Percentiles rank a stretch among this genome's conserved stretches.
Conservation (phyloP, 225 moss, liverwort and hornwort genomes). For the Ulota crispa region DNA sequence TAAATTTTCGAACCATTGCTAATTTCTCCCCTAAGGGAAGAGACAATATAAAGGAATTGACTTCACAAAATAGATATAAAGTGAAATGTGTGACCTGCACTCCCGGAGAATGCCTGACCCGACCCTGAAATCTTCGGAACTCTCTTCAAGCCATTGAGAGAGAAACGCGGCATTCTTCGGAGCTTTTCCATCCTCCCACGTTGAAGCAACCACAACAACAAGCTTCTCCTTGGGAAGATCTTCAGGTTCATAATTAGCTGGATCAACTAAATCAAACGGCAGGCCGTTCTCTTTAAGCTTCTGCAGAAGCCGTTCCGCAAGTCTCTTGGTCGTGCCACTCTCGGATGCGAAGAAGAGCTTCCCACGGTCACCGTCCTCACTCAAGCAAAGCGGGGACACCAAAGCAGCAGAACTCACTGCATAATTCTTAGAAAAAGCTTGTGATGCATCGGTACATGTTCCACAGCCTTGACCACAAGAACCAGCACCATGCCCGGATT, state of each 20-base stretch:
- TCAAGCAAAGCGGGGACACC: constrained; percentile 34
- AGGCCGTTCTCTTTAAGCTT: constrained; percentile 24
- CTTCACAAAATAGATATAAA: not conserved
- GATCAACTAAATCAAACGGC: constrained; percentile 55
- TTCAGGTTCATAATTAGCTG: constrained; percentile 71
- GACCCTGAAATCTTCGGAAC: constrained; percentile 91
- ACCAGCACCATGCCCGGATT: constrained; percentile 6
- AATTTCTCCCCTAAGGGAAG: not conserved
- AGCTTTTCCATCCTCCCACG: constrained; percentile 78
- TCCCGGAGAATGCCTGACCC: constrained; percentile 70
- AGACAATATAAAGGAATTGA: not conserved
- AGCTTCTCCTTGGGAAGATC: constrained; percentile 80
- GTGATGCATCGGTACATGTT: constrained; percentile 31
- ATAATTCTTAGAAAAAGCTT: constrained; percentile 16
- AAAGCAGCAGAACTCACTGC: constrained; percentile 24
- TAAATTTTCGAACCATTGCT: not conserved
- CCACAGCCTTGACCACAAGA: constrained; percentile 40
- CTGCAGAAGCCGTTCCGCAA: constrained; percentile 43
- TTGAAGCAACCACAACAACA: constrained; percentile 69
- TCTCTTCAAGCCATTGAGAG: constrained; percentile 93
- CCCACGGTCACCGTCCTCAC: constrained; percentile 36
- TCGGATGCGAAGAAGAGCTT: constrained; percentile 59
- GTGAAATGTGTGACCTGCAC: constrained; percentile 43
- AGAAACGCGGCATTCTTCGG: constrained; percentile 81
- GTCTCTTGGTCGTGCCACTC: constrained; percentile 38